A percentile compares a stretch with the other conserved stretches of the same genome.
Evolutionary conservation across 805 yeast species (phyloP).

Genomic region (Lipomyces spencermartinsiae): DNA sequence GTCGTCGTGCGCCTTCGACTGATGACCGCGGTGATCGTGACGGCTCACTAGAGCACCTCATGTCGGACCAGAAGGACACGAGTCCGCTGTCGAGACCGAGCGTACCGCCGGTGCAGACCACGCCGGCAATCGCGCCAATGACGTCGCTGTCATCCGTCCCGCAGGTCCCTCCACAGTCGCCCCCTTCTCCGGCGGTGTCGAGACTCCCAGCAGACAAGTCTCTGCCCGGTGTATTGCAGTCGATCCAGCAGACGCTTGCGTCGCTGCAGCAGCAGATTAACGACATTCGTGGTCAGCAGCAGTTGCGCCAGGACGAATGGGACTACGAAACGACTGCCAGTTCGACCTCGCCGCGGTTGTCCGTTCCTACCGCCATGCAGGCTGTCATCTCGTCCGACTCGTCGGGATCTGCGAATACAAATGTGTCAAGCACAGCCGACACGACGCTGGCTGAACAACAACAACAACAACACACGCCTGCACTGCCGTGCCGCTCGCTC

Average conservation of each 20-base stretch:
- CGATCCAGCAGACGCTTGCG: conserved; percentile 23
- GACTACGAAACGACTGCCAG: neutral
- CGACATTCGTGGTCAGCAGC: conserved; percentile 12
- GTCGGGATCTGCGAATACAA: neutral
- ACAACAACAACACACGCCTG: neutral
- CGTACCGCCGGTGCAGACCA: neutral
- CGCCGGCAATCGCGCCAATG: neutral
- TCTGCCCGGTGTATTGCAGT: conserved; percentile 9
- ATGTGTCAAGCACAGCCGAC: neutral
- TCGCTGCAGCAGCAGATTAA: conserved; percentile 33
- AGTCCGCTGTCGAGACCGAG: neutral
- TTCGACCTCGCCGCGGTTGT: neutral
- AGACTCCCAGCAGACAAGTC: neutral
- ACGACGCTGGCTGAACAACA: neutral
- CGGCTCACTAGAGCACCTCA: neutral
- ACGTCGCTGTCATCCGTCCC: neutral
- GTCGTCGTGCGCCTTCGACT: conserved; percentile 12
- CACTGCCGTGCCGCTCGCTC: neutral
- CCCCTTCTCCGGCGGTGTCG: neutral
- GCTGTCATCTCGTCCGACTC: neutral
- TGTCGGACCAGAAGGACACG: neutral
- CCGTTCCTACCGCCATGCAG: neutral
- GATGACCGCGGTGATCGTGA: conserved; percentile 1
- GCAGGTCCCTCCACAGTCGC: neutral
- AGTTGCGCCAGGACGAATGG: neutral